Evolutionary conservation across 352 stramenopile genomes (phyloP).

Genomic region (Phytophthora sansomeana): DNA sequence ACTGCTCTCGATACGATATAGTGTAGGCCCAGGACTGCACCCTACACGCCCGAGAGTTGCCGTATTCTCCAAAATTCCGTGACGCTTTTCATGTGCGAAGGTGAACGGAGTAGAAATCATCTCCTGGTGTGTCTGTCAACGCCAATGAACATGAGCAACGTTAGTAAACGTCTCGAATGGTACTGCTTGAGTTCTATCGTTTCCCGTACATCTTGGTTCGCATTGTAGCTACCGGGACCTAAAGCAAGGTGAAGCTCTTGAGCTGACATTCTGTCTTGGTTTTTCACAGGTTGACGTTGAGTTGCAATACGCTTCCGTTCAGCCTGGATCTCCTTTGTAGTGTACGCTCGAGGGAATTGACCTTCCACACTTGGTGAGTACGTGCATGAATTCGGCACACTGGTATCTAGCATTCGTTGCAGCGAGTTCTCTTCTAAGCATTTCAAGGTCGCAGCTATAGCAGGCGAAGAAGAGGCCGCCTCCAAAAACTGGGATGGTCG

Average conservation of each 20-base stretch:
- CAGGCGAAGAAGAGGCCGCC: conserved; percentile 15
- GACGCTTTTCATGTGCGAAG: conserved; percentile 53
- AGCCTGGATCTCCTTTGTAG: conserved; percentile 43
- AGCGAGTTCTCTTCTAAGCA: conserved; percentile 30
- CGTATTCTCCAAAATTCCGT: conserved; percentile 53
- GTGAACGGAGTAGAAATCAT: conserved; percentile 52
- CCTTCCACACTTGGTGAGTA: conserved; percentile 53
- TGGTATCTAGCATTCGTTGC: conserved; percentile 15
- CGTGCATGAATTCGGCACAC: conserved; percentile 18
- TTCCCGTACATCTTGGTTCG: conserved; percentile 51
- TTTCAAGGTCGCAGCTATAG: conserved; percentile 29
- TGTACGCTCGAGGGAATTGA: conserved; percentile 59
- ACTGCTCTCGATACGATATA: conserved; percentile 36
- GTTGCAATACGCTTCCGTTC: conserved; percentile 22
- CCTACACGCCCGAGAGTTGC: conserved; percentile 23
- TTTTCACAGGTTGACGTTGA: conserved; percentile 18
- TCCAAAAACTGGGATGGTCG: conserved; percentile 15
- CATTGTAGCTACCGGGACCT: conserved; percentile 63
- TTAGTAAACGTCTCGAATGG: background rate
- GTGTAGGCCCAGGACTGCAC: conserved; percentile 26
- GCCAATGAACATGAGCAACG: background rate
- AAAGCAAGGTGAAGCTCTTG: conserved; percentile 45
- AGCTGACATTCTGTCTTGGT: conserved; percentile 21
- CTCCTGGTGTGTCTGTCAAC: conserved; percentile 54
- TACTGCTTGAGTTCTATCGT: background rate